Conservation (phyloP, 148 eudicot genomes). For the Mesembryanthemum crystallinum region DNA sequence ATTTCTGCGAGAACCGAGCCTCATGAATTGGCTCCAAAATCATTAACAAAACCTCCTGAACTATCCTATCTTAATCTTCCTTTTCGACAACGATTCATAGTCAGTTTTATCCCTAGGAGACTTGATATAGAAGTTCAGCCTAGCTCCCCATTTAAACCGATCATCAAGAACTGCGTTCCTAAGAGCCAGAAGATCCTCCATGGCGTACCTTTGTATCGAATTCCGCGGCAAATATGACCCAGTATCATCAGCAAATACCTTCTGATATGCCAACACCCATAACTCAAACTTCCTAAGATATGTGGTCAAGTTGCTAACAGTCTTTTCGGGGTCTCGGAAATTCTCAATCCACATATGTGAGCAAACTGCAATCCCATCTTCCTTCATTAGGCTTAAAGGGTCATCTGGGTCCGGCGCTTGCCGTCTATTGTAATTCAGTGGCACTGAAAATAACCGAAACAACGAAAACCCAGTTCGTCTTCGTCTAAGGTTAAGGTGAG, state of each 20-base stretch:
- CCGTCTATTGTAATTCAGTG: slow-evolving; percentile 27
- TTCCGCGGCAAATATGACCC: slow-evolving; percentile 81
- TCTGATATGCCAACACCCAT: slow-evolving; percentile 94
- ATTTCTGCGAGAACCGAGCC: slow-evolving; percentile 75
- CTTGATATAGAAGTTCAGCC: slow-evolving; percentile 70
- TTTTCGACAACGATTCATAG: slow-evolving; percentile 76
- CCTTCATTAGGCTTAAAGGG: slow-evolving; percentile 82
- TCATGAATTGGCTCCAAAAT: slow-evolving; percentile 88
- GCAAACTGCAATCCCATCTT: slow-evolving; percentile 69
- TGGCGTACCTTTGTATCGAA: slow-evolving; percentile 55
- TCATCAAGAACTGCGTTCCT: slow-evolving; percentile 85
- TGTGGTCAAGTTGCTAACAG: slow-evolving; percentile 49
- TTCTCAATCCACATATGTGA: slow-evolving; percentile 79
- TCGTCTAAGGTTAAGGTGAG: neutral
- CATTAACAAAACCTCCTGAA: slow-evolving; percentile 90
- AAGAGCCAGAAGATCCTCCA: slow-evolving; percentile 73
- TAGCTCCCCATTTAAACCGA: slow-evolving; percentile 85
- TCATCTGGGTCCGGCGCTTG: slow-evolving; percentile 64
- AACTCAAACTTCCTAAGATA: slow-evolving; percentile 77
- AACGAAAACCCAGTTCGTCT: slow-evolving; percentile 39
- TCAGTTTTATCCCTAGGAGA: slow-evolving; percentile 83
- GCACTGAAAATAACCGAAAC: slow-evolving; percentile 39
- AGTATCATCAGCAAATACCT: slow-evolving; percentile 80
- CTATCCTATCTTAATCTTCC: slow-evolving; percentile 86
- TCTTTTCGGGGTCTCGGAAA: slow-evolving; percentile 67